These are phyloP conservation scores for Chlorella sp. DNA, from an alignment of 139 green algal species.

Conservation along the genomic window DNA sequence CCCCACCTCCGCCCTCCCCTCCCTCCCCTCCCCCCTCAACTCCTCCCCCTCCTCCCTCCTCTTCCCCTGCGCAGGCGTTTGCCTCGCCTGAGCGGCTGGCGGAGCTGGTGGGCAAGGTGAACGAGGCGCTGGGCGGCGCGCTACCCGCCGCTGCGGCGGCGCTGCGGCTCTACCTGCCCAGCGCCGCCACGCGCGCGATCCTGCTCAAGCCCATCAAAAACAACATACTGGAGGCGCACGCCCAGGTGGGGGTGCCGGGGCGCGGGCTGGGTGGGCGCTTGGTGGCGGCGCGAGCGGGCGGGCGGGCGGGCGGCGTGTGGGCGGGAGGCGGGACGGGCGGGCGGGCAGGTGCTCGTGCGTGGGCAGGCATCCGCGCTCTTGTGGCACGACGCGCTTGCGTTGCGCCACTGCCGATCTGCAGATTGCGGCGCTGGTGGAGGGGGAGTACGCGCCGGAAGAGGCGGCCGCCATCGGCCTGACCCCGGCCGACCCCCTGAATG, in stretches of 20 bases:
- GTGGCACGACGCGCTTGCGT: conserved; percentile 2
- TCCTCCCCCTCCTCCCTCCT: background rate
- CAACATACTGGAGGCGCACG: conserved; percentile 95
- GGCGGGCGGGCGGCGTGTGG: background rate
- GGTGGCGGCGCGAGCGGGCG: background rate
- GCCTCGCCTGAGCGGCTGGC: conserved; percentile 75
- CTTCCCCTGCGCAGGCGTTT: conserved; percentile 79
- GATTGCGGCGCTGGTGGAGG: conserved; percentile 72
- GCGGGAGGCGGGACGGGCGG: background rate
- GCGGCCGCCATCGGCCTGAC: conserved; percentile 43
- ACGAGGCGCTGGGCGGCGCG: conserved; percentile 60
- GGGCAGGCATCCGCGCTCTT: background rate
- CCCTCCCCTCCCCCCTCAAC: background rate
- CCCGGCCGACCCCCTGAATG: conserved; percentile 48
- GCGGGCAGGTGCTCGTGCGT: background rate
- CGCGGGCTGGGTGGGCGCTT: background rate
- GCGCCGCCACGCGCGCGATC: conserved; percentile 74
- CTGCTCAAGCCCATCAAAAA: conserved; percentile 91
- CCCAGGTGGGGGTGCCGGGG: conserved; percentile 56
- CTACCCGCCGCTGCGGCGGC: conserved; percentile 69
- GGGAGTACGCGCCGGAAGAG: conserved; percentile 73
- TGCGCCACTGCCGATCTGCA: too few relatives aligned
- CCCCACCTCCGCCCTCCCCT: background rate
- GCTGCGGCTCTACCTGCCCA: conserved; percentile 87
- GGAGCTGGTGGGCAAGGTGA: conserved; percentile 82